phyloP scores from a whole-genome alignment of 768 basidiomycete species.

The Naganishia onofrii region DNA sequence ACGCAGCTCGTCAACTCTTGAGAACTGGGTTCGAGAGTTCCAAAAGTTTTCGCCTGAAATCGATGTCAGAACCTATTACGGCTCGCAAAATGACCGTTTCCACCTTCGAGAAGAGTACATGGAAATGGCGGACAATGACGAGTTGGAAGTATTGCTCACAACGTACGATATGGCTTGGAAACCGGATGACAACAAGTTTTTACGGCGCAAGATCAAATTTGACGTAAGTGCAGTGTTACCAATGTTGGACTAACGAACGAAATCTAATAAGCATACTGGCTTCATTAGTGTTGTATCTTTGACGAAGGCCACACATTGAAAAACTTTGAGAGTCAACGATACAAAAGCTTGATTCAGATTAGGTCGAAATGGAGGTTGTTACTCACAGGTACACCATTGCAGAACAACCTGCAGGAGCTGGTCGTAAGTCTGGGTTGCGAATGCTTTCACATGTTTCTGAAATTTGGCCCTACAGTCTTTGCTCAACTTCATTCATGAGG shows the following conservation, averaged over 20 bases:
- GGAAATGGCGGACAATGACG: slow-evolving; percentile 61
- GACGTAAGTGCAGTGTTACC: slow-evolving; percentile 62
- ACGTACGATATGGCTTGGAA: slow-evolving; percentile 94
- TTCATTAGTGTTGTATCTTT: slow-evolving; percentile 76
- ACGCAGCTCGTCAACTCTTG: slow-evolving; percentile 82
- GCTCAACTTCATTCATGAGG: slow-evolving; percentile 94
- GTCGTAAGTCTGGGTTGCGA: slow-evolving; percentile 48
- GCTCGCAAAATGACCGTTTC: slow-evolving; percentile 79
- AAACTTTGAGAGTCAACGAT: slow-evolving; percentile 96
- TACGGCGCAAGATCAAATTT: slow-evolving; percentile 78
- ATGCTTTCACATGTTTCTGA: slow-evolving; percentile 2
- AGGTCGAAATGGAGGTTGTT: slow-evolving; percentile 84
- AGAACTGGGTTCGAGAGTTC: slow-evolving; percentile 99
- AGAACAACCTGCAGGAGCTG: slow-evolving; percentile 58
- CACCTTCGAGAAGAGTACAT: slow-evolving; percentile 69
- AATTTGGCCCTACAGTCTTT: slow-evolving; percentile 65
- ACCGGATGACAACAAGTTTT: slow-evolving; percentile 83
- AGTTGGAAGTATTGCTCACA: slow-evolving; percentile 89
- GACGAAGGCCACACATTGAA: slow-evolving; percentile 98
- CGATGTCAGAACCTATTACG: slow-evolving; percentile 87
- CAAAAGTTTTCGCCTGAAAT: slow-evolving; percentile 82
- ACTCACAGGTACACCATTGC: slow-evolving; percentile 91
- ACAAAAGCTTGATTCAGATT: slow-evolving; percentile 80
- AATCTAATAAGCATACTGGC: neutral
- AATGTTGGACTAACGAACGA: neutral